A percentile compares a stretch with the other conserved stretches of the same genome.
phyloP scores from a whole-genome alignment of 192 early-diverging fungal species.

The Phycomyces blakesleeanus region DNA sequence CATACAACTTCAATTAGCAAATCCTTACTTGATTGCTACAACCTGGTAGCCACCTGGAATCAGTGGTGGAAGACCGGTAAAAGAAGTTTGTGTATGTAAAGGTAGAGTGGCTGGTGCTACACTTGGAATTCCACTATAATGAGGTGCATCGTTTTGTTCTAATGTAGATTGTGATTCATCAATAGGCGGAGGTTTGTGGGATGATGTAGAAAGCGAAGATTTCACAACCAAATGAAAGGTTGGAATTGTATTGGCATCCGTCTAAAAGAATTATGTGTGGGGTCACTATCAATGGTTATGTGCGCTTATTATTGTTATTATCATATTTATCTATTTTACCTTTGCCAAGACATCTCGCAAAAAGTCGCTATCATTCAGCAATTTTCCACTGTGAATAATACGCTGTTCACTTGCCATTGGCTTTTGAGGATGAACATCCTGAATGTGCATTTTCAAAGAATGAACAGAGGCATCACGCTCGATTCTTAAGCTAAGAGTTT shows the following conservation, averaged over 20 bases:
- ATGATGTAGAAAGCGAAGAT: conserved; percentile 12
- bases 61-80: conserved; percentile 1
- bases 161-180: neutral
- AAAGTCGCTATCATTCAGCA: conserved; percentile 21
- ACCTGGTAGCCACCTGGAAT: conserved; percentile 30
- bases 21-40: conserved; percentile 21
- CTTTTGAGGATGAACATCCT: conserved; percentile 25
- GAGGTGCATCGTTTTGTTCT: neutral
- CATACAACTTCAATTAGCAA: too few relatives aligned
- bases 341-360: conserved; percentile 22
- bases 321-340: conserved; percentile 3
- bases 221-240: conserved; percentile 41
- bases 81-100: neutral
- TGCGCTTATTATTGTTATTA: too few relatives aligned
- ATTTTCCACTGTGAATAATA: conserved; percentile 32
- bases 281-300: neutral
- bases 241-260: conserved; percentile 10
- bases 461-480: conserved; percentile 6
- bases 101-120: neutral
- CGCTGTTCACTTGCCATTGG: conserved; percentile 30
- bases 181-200: neutral
- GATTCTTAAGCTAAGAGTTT: conserved; percentile 16
- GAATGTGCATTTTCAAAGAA: conserved; percentile 20
- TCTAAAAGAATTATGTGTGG: conserved; percentile 15
- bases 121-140: neutral